Conservation (phyloP, 345 rosid genomes). For the Hevea brasiliensis region DNA sequence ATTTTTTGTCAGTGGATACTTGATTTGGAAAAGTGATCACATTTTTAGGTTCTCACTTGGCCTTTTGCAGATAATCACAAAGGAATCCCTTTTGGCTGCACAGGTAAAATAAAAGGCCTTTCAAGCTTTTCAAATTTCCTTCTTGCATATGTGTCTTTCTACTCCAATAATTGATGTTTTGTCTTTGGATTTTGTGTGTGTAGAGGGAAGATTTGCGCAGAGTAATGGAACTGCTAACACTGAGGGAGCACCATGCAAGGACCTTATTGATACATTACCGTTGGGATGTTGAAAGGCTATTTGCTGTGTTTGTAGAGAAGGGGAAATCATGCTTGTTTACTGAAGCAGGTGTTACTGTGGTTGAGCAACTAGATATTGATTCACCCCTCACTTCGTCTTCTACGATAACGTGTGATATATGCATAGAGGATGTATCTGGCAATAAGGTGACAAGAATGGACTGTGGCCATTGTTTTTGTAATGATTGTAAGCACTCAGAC, state of each 20-base stretch:
- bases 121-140: neutral
- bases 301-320: slow-evolving; percentile 59
- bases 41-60: neutral
- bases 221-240: slow-evolving; percentile 75
- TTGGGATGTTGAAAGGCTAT: slow-evolving; percentile 79
- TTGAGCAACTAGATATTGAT: slow-evolving; percentile 36
- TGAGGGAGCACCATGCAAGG: slow-evolving; percentile 81
- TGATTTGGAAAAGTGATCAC: neutral
- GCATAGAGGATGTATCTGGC: slow-evolving; percentile 68
- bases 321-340: slow-evolving; percentile 59
- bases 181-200: slow-evolving; percentile 11
- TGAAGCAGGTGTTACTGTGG: slow-evolving; percentile 70
- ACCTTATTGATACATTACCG: slow-evolving; percentile 78
- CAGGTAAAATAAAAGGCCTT: slow-evolving; percentile 44
- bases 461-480: slow-evolving; percentile 82
- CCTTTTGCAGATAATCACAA: slow-evolving; percentile 66
- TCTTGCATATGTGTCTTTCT: neutral
- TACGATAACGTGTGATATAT: slow-evolving; percentile 57
- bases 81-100: slow-evolving; percentile 69
- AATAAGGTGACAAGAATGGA: slow-evolving; percentile 68
- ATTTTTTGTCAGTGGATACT: neutral
- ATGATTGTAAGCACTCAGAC: slow-evolving; percentile 53
- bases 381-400: slow-evolving; percentile 28
- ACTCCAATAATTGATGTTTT: slow-evolving; percentile 8
- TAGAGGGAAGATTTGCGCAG: slow-evolving; percentile 62